Evolutionary conservation across 164 flowering plant species (phyloP).

Genomic region (Platanus orientalis): DNA sequence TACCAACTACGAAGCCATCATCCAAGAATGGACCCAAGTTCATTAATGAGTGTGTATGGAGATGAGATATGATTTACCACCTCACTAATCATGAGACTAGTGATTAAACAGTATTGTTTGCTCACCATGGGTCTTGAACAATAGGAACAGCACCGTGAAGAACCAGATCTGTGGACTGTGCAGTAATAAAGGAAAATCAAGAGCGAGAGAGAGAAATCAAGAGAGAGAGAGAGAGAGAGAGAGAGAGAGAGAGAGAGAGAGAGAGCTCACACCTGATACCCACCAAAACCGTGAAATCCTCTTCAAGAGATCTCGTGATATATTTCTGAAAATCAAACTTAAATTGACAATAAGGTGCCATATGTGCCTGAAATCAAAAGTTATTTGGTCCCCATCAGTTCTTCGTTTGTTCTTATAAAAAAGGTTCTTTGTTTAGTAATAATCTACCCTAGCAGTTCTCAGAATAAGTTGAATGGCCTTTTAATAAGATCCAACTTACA

Average conservation of each 20-base stretch:
- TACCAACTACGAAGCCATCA: no score
- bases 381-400: background rate
- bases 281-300: conserved; percentile 84
- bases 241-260: background rate
- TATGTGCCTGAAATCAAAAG: conserved; percentile 58
- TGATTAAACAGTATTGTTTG: no score
- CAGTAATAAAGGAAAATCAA: background rate
- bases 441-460: no score
- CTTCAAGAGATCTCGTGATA: conserved; percentile 77
- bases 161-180: conserved; percentile 74
- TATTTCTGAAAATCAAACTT: conserved; percentile 73
- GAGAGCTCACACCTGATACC: conserved; percentile 51
- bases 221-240: no score
- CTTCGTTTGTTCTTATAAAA: no score
- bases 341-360: conserved; percentile 58
- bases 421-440: no score
- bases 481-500: conserved; percentile 34
- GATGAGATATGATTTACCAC: no score
- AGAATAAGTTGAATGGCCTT: background rate
- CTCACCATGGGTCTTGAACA: conserved; percentile 56
- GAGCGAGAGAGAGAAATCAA: no score
- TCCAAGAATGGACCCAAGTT: no score
- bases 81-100: no score
- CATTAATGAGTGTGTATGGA: no score
- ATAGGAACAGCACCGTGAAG: conserved; percentile 57